Percentiles rank a stretch among this genome's conserved stretches.
Evolutionary conservation across 352 stramenopile genomes (phyloP).

Genomic region (Lagenidium sp.): DNA sequence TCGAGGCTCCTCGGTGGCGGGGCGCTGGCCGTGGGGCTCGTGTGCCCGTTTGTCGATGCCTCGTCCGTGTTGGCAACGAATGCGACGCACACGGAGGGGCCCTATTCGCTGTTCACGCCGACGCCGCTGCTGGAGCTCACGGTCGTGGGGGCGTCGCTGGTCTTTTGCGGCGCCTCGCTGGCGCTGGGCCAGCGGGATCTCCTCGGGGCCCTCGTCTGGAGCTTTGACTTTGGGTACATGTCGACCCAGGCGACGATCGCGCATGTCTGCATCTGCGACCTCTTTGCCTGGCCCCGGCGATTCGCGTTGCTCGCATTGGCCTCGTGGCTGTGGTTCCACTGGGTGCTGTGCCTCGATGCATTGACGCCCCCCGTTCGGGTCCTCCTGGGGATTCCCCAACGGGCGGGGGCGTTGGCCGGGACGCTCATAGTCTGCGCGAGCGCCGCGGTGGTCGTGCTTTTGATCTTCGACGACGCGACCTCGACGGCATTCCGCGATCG

Average conservation of each 20-base stretch:
- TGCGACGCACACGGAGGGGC: too few species aligned
- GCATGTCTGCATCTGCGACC: conserved; percentile 4
- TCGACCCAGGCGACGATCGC: conserved; percentile 3
- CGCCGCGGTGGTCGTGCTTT: neutral
- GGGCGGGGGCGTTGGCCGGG: neutral
- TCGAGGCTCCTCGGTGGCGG: too few species aligned
- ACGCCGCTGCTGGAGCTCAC: neutral
- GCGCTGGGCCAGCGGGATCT: neutral
- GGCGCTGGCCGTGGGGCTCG: too few species aligned
- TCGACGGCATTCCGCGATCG: neutral
- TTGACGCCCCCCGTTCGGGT: neutral
- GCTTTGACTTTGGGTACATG: conserved; percentile 11
- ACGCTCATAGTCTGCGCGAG: neutral
- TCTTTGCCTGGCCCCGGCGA: conserved; percentile 4
- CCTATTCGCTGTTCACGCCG: neutral
- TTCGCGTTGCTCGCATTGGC: neutral
- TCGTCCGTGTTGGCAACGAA: too few species aligned
- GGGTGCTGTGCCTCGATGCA: conserved; percentile 5
- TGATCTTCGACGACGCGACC: neutral
- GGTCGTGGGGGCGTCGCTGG: neutral
- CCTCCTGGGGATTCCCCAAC: neutral
- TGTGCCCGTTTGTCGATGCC: too few species aligned
- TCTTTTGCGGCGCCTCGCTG: neutral
- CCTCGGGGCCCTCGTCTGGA: neutral
- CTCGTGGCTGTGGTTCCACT: conserved; percentile 13